Evolutionary conservation across 2,329 filamentous ascomycete species (phyloP), one percentile per base, ranked within the genome.

Genomic region (Fusarium temperatum): DNA sequence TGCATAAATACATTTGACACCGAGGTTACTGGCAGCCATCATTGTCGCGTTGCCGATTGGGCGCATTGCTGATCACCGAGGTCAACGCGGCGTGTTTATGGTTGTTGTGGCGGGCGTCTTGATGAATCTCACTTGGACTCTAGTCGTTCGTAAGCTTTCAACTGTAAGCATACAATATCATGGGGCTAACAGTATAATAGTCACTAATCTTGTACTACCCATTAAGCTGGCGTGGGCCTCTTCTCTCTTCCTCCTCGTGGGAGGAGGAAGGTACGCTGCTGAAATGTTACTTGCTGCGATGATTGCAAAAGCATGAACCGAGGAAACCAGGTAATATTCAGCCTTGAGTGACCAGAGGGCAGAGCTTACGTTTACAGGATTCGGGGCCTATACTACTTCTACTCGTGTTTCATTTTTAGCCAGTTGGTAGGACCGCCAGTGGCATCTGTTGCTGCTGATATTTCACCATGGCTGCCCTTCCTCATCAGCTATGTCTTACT

Each of bases 121-220:
- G n/a, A 53, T 20, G 32, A 53, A 1, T 7, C 9, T 38, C 5
- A 53, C 17, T 8, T 36, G 32, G 6, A 53, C 13, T 38, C 18
- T 26, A 5, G 11, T 36, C 6, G 13, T 36, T 20, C 6, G 13
- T 53, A 13, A 15, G 18, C 2, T 9, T 38, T 26, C 4, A 35
- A 36, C 9, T 26, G 18, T 8, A 22, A 8, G n/a, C 9, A 22
- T 2, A 15, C n/a, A 26, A 12, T 22, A 26, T 17, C 1, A 0
- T 15, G 7, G 5, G 9, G 4, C 13, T 26, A 12, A 26, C 7
- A 20, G 12, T 20, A 3, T 1, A 8, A 12, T 14, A 36, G 18
- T 15, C n/a, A 17, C 18, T 20, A 22, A 24, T 14, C 5, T 1
- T 38, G 5, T 26, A 6, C 13, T 26, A 1, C 32, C n/a, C 3